phyloP scores from a whole-genome alignment of 2,329 filamentous ascomycete genomes.

The Aureobasidium uvarum region DNA sequence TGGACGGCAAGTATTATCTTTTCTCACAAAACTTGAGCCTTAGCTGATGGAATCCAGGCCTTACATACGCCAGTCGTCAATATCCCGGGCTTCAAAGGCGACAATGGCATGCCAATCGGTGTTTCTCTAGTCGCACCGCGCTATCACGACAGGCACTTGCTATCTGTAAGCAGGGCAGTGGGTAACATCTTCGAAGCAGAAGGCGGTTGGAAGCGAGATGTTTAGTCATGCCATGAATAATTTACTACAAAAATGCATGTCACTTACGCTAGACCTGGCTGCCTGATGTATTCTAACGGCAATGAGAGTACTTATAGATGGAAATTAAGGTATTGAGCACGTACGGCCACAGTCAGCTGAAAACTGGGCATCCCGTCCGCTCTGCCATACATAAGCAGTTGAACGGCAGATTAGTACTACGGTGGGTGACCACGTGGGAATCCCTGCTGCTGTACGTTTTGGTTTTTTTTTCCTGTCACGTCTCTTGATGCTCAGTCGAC shows the following conservation, averaged over 20 bases:
- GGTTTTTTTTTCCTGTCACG: no score
- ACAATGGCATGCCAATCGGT: slow-evolving; percentile 59
- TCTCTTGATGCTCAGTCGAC: no score
- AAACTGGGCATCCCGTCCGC: background rate
- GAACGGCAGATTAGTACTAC: slow-evolving; percentile 1
- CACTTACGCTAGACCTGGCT: no score
- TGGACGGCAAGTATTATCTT: slow-evolving; percentile 51
- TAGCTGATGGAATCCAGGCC: slow-evolving; percentile 29
- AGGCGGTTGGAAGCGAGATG: background rate
- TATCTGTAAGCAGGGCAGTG: slow-evolving; percentile 31
- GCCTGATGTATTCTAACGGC: no score
- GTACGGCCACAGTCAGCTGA: background rate
- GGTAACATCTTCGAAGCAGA: background rate
- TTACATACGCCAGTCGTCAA: slow-evolving; percentile 65
- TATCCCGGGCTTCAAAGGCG: slow-evolving; percentile 60
- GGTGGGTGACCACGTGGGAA: background rate
- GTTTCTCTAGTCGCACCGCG: slow-evolving; percentile 52
- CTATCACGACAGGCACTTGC: slow-evolving; percentile 47
- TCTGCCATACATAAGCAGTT: slow-evolving; percentile 1
- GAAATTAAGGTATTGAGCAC: background rate
- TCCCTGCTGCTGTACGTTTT: no score
- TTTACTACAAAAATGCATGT: no score
- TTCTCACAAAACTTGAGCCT: background rate
- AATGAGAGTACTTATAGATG: no score
- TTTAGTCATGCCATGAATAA: background rate